Evolutionary conservation across 148 eudicot species (phyloP).

Genomic region (Cornus florida): DNA sequence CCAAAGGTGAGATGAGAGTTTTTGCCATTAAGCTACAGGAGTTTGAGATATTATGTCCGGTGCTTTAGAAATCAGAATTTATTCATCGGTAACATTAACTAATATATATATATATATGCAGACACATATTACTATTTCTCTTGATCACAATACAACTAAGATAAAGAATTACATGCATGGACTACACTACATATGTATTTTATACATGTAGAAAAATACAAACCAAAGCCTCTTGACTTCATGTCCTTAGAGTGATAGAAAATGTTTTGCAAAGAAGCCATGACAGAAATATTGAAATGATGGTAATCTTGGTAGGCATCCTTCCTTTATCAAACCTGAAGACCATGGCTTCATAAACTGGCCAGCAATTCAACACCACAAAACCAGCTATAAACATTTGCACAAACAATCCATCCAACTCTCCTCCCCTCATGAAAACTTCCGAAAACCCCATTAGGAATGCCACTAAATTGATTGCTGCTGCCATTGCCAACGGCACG

Average conservation of each 20-base stretch:
- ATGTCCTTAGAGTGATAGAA: background rate
- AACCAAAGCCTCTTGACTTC: background rate
- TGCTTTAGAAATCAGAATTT: too few species aligned
- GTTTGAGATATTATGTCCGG: too few species aligned
- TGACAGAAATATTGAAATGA: conserved; percentile 35
- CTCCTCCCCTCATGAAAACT: conserved; percentile 8
- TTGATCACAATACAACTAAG: too few species aligned
- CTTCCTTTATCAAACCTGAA: conserved; percentile 67
- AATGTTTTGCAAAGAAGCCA: conserved; percentile 22
- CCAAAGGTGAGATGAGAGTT: too few species aligned
- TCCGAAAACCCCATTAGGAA: conserved; percentile 29
- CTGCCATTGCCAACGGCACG: conserved; percentile 42
- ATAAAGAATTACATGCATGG: too few species aligned
- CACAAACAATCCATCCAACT: conserved; percentile 28
- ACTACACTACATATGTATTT: too few species aligned
- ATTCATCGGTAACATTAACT: too few species aligned
- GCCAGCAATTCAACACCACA: conserved; percentile 58
- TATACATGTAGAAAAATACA: too few species aligned
- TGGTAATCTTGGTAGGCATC: conserved; percentile 50
- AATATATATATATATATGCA: too few species aligned
- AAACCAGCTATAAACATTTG: conserved; percentile 61
- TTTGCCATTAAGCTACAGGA: too few species aligned
- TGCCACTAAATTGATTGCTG: conserved; percentile 43
- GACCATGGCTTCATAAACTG: conserved; percentile 61
- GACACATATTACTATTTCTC: too few species aligned